Base-by-base conservation (phyloP, 768 basidiomycete genomes). In the Lactarius evosmus region DNA sequence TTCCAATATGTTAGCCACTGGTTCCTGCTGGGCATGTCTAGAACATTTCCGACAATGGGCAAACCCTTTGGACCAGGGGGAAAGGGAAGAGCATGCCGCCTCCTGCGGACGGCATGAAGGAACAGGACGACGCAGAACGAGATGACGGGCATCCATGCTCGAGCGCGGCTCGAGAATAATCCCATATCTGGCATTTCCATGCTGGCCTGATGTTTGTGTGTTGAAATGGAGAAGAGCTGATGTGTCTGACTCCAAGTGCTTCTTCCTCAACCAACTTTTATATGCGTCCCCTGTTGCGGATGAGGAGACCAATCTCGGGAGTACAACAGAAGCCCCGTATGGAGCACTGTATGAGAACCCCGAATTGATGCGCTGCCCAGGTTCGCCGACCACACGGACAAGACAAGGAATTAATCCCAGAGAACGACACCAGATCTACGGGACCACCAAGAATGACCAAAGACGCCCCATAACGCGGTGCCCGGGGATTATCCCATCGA, bases 21-120 rank as follows among this genome's bases (percentile, higher is more conserved):
- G 22, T 68, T 57, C 14, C 32, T 54, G 30, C 40, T 66, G 1
- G 71, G 71, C 46, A 71, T 61, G 38, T 72, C 66, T 29, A 67
- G 36, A 5, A 62, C 52, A 61, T 71, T 71, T 32, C 71, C 71
- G 7, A 72, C 16, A 49, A 72, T 50, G 1, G 67, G 68, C 16
- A 69, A 46, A 32, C 68, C 68, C 30, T 55, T 62, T 8, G 71
- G 71, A 19, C 71, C 71, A 44, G 71, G 71, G n/a, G 71, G 71
- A 25, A 62, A 40, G 30, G 69, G 69, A 41, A 65, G 59, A 40
- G 38, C 19, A 27, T 9, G 54, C 22, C 51, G 57, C 51, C 55
- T 61, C 54, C 32, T 50, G 30, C 59, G 59, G 40, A 56, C 27
- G 4, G 22, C 38, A 49, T 25, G 40, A 44, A 56, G 27, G 33